A percentile compares a stretch with the other conserved stretches of the same genome.
These are phyloP conservation scores for Diaporthe longicolla DNA, from an alignment of 2,329 filamentous ascomycete genomes.

Conservation along the genomic window DNA sequence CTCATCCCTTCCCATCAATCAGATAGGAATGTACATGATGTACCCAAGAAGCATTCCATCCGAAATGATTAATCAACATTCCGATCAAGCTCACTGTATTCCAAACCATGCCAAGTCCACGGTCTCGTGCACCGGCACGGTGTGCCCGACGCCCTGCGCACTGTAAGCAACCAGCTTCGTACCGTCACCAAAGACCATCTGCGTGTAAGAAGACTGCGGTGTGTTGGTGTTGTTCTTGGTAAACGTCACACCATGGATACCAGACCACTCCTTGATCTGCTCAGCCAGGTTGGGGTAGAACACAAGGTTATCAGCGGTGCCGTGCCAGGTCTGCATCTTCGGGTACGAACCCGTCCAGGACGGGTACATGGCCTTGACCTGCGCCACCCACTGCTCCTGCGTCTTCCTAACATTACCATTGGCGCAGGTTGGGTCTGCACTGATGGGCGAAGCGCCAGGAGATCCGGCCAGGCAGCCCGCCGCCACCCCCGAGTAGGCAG, in stretches of 20 bases:
- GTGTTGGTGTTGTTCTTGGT: constrained; percentile 46
- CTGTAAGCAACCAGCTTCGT: constrained; percentile 50
- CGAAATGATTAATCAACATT: too few relatives aligned
- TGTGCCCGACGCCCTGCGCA: constrained; percentile 49
- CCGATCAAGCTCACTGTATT: background rate
- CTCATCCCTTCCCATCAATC: rapidly evolving
- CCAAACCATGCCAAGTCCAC: constrained; percentile 41
- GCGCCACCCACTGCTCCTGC: constrained; percentile 47
- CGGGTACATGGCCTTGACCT: constrained; percentile 48
- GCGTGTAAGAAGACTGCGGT: constrained; percentile 49
- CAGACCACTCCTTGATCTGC: constrained; percentile 52
- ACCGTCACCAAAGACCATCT: constrained; percentile 51
- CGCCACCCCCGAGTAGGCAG: constrained; percentile 58
- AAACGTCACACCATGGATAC: constrained; percentile 47
- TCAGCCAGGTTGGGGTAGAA: constrained; percentile 46
- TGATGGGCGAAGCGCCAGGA: constrained; percentile 35
- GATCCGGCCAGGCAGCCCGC: constrained; percentile 56
- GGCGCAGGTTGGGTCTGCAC: constrained; percentile 48
- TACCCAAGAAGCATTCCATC: background rate
- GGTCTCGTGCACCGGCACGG: constrained; percentile 48
- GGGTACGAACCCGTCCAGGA: constrained; percentile 49
- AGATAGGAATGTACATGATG: background rate
- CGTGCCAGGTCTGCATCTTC: constrained; percentile 50
- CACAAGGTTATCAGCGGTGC: constrained; percentile 48
- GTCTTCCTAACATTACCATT: constrained; percentile 46